phyloP scores from a whole-genome alignment of 352 stramenopile species.

The Achlya hypogyna region DNA sequence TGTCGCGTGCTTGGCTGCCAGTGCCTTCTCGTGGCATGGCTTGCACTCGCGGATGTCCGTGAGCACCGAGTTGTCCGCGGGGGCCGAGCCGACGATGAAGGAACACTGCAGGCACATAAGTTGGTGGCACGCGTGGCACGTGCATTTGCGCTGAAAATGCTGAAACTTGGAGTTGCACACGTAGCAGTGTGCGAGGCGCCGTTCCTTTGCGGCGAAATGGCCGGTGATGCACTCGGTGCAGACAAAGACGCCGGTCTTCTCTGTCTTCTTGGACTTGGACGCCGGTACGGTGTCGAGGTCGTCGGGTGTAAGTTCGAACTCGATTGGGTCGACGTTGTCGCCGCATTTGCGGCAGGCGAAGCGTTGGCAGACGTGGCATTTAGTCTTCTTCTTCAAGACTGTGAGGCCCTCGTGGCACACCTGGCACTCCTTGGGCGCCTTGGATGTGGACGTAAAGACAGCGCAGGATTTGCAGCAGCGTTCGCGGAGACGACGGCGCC shows the following conservation, averaged over 20 bases:
- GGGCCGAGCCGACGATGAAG: neutral
- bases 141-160: conserved; percentile 13
- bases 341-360: conserved; percentile 13
- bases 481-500: neutral
- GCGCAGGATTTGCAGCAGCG: conserved; percentile 13
- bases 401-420: neutral
- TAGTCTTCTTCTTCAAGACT: conserved; percentile 14
- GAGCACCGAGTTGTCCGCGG: neutral
- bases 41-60: neutral
- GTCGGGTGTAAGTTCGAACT: neutral
- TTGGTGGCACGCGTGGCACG: neutral
- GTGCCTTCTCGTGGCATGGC: neutral
- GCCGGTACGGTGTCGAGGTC: neutral
- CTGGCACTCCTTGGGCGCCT: conserved; percentile 6
- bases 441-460: neutral
- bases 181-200: conserved; percentile 1
- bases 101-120: conserved; percentile 18
- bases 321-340: neutral
- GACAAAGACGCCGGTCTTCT: neutral
- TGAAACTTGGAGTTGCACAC: conserved; percentile 13
- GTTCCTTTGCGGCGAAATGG: neutral
- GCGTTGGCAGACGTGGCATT: conserved; percentile 16
- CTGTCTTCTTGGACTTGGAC: neutral
- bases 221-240: neutral
- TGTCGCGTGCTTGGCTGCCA: neutral